These are phyloP conservation scores for Sutorius eximius DNA, from an alignment of 1,284 basidiomycete species.

Conservation along the genomic window DNA sequence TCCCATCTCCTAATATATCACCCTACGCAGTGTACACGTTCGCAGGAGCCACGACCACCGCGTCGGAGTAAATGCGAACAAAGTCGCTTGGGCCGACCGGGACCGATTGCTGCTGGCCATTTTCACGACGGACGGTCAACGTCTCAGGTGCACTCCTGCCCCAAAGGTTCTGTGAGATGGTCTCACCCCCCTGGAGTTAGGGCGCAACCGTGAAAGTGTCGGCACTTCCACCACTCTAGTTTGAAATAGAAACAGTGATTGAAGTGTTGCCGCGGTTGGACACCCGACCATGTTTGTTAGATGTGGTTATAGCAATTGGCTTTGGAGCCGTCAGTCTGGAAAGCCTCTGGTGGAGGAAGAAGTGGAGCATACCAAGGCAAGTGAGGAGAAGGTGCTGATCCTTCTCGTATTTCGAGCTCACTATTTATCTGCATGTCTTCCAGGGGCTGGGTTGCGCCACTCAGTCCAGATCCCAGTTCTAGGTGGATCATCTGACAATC, in stretches of 20 bases:
- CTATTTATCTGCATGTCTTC: background rate
- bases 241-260: conserved; percentile 9
- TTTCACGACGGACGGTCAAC: conserved; percentile 6
- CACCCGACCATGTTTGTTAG: conserved; percentile 16
- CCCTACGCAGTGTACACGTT: background rate
- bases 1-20: background rate
- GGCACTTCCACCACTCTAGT: conserved; percentile 3
- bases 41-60: conserved; percentile 9
- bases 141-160: conserved; percentile 9
- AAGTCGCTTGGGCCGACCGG: conserved; percentile 12
- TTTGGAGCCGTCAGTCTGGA: background rate
- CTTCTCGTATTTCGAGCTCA: background rate
- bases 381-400: background rate
- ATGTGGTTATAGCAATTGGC: background rate
- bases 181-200: background rate
- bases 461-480: background rate
- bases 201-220: background rate
- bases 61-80: conserved; percentile 9
- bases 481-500: background rate
- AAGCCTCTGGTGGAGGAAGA: background rate
- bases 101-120: conserved; percentile 8
- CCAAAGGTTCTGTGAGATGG: conserved; percentile 5
- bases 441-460: background rate
- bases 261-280: conserved; percentile 7
- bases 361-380: background rate